phyloP scores from a whole-genome alignment of 805 yeast species.

The Candida rishiriensis region DNA sequence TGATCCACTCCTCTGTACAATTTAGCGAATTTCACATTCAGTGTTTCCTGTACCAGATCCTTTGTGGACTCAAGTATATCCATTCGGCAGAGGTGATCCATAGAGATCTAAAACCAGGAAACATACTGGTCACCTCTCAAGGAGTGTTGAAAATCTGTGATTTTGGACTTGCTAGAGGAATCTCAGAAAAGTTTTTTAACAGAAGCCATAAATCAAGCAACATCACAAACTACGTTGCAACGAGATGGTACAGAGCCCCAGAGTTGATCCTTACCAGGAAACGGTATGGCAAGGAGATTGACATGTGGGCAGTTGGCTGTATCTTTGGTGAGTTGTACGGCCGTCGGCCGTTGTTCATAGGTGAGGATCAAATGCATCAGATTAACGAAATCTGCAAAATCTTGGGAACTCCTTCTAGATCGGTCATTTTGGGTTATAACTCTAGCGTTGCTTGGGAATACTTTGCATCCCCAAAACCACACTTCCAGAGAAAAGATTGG shows the following conservation, averaged over 20 bases:
- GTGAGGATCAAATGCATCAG: constrained; percentile 69
- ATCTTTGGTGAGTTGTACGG: constrained; percentile 82
- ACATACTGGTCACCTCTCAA: constrained; percentile 67
- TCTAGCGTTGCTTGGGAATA: constrained; percentile 44
- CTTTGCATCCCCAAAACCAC: constrained; percentile 40
- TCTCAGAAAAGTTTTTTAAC: constrained; percentile 32
- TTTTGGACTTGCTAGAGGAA: constrained; percentile 87
- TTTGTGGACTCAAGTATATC: constrained; percentile 83
- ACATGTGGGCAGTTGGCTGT: constrained; percentile 94
- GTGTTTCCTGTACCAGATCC: constrained; percentile 70
- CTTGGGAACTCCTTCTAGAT: constrained; percentile 64
- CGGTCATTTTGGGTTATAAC: constrained; percentile 39
- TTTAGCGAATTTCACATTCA: constrained; percentile 82
- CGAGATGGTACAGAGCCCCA: constrained; percentile 95
- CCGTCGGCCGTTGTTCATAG: constrained; percentile 74
- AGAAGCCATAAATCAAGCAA: constrained; percentile 34
- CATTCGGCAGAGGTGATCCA: constrained; percentile 93
- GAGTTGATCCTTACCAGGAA: constrained; percentile 67
- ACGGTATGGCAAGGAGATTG: constrained; percentile 64
- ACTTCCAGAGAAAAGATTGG: constrained; percentile 45
- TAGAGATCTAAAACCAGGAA: constrained; percentile 90
- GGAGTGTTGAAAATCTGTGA: constrained; percentile 86
- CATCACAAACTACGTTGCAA: constrained; percentile 85
- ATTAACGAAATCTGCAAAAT: constrained; percentile 61
- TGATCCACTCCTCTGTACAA: constrained; percentile 72